Base-by-base conservation (phyloP, 768 basidiomycete genomes). In the Mycena galopus region DNA sequence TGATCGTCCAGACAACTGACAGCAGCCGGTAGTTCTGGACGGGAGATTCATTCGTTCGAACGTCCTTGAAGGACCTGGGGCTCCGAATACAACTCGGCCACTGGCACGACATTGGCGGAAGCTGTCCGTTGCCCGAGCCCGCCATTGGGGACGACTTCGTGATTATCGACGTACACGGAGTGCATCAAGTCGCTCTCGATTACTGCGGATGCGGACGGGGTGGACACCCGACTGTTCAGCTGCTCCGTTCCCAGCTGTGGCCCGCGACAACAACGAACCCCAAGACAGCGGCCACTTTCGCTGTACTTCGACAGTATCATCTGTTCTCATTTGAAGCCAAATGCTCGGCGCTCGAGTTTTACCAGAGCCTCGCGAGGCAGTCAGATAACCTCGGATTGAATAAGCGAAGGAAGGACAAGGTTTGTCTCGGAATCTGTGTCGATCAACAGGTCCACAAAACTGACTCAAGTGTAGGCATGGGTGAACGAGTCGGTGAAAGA, bases 11-110 rank as follows among this genome's bases (percentile, higher is more conserved):
- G 7, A 11, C 8, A n/a, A n/a, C n/a, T n/a, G 7, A 8, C 25
- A 19, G n/a, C 55, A 3, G 4, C 27, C 9, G 4, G 2, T 21
- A 75, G 77, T 6, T 12, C 0, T 76, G 77, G 77, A 72, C 35
- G n/a, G 72, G 74, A 3, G 4, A 5, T 4, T 56, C 59, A 50
- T 79, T 79, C 60, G 69, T 74, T n/a, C 55, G 58, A 0, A 53
- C 57, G 1, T 56, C 67, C 0, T 62, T 83, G 17, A 81, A 79
- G 32, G 17, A 17, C 0, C 53, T 83, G 4, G 79, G 81, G 10
- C 67, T 81, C 2, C 74, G 74, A 0, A 73, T 82, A n/a, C 81
- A 82, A 44, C 75, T 83, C 0, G 81, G 81, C 0, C 83, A 83
- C 44, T 39, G 65, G 16, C 29, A 59, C 9, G 66, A 68, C 4